Evolutionary conservation across 2,329 filamentous ascomycete genomes (phyloP).

Genomic region (Xylaria sp.): DNA sequence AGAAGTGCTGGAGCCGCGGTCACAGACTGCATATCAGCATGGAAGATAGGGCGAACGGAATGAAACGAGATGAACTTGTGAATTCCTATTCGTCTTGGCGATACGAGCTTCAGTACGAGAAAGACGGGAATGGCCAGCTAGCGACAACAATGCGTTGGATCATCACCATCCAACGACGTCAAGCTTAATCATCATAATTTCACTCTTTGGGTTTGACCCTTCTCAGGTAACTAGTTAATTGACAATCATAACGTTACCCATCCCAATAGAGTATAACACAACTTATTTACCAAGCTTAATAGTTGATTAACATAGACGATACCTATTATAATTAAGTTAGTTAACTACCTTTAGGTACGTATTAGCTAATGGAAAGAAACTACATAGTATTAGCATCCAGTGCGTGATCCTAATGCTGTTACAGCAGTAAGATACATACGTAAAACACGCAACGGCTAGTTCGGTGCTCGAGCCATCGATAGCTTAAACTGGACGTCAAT

Average conservation of each 20-base stretch:
- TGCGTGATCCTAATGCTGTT: not conserved
- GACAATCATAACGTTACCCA: not conserved
- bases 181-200: constrained; percentile 3
- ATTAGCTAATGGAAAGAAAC: not conserved
- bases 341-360: not conserved
- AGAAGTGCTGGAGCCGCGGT: not conserved
- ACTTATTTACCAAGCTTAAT: not conserved
- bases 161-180: constrained; percentile 1
- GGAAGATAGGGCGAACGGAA: not conserved
- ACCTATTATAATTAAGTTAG: not conserved
- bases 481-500: not conserved
- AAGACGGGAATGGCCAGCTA: not conserved
- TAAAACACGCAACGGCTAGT: not conserved
- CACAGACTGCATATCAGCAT: not conserved
- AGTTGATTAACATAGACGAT: not conserved
- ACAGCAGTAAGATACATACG: not conserved
- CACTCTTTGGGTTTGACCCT: not conserved
- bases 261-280: not conserved
- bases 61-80: not conserved
- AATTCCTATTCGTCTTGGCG: not conserved
- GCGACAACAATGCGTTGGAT: not conserved
- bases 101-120: not conserved
- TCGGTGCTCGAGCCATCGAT: not conserved
- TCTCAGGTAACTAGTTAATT: not conserved
- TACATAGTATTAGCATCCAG: not conserved